Conservation (phyloP, 805 yeast species). For the Metschnikowia lachancei region DNA sequence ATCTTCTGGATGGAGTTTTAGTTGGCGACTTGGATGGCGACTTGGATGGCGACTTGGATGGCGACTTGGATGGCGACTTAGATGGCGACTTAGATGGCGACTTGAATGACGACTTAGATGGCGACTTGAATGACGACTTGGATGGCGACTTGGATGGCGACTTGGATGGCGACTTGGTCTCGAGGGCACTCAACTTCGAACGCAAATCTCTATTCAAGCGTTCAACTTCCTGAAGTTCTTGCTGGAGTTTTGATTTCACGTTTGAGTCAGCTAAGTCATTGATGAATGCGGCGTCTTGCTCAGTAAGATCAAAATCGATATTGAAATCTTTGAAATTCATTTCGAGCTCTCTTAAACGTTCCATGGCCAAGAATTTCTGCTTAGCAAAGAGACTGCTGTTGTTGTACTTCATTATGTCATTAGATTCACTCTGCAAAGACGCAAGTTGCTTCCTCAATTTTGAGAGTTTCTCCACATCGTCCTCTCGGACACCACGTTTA, state of each 20-base stretch:
- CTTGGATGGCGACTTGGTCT: constrained; percentile 1
- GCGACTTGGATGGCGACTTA: constrained; percentile 3
- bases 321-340: constrained; percentile 62
- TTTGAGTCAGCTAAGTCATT: constrained; percentile 29
- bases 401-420: constrained; percentile 70
- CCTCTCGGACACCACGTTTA: constrained; percentile 42
- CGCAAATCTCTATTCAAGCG: constrained; percentile 40
- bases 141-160: constrained; percentile 4
- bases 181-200: constrained; percentile 31
- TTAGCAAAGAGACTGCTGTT: constrained; percentile 56
- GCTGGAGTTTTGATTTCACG: constrained; percentile 37
- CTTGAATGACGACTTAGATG: constrained; percentile 1
- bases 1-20: constrained; percentile 12
- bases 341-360: constrained; percentile 69
- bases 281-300: constrained; percentile 18
- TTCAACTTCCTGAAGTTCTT: constrained; percentile 44
- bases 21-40: constrained; percentile 5
- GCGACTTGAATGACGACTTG: constrained; percentile 1
- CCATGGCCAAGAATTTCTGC: constrained; percentile 65
- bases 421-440: constrained; percentile 67
- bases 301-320: constrained; percentile 44
- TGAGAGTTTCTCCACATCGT: constrained; percentile 56
- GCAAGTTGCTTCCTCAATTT: constrained; percentile 56
- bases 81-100: constrained; percentile 3
- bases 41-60: neutral